A percentile compares a stretch with the other conserved stretches of the same genome.
Evolutionary conservation across 208 protist genomes (phyloP).

Genomic region (Trypanosoma vivax): DNA sequence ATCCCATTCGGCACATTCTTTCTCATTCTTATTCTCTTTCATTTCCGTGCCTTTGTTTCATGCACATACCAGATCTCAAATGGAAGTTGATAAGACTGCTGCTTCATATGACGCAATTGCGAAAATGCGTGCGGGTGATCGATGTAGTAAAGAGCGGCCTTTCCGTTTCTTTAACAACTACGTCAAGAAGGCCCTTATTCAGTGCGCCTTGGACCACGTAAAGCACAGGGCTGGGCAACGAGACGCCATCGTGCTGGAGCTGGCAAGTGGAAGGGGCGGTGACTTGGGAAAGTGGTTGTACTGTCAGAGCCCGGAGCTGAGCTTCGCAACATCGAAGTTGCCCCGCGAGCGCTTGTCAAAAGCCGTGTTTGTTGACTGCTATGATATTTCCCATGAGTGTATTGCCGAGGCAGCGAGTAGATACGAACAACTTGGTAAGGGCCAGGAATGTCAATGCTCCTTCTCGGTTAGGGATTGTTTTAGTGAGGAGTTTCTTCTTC

Average conservation of each 20-base stretch:
- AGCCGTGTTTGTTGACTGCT: constrained; percentile 28
- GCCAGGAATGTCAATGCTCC: constrained; percentile 20
- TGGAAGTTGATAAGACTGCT: constrained; percentile 19
- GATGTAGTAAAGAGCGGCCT: constrained; percentile 51
- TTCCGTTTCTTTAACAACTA: constrained; percentile 88
- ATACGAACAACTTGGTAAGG: constrained; percentile 21
- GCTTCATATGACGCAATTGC: constrained; percentile 68
- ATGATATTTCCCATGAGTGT: constrained; percentile 71
- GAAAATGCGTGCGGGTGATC: constrained; percentile 39
- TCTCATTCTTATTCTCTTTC: background rate
- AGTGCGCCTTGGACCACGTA: constrained; percentile 54
- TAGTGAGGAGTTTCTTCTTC: constrained; percentile 37
- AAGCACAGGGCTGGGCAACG: background rate
- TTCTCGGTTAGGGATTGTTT: constrained; percentile 83
- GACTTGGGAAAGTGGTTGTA: constrained; percentile 89
- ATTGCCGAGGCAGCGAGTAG: constrained; percentile 63
- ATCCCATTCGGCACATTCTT: no score
- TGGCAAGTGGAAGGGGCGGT: constrained; percentile 74
- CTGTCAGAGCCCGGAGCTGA: constrained; percentile 48
- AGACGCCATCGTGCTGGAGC: constrained; percentile 49
- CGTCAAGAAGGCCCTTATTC: constrained; percentile 81
- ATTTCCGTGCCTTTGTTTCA: constrained; percentile 4
- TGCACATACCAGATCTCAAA: background rate
- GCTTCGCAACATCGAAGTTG: constrained; percentile 14
- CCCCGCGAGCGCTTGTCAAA: constrained; percentile 11